phyloP scores from a whole-genome alignment of 768 basidiomycete species.

The Austroboletus festivus region DNA sequence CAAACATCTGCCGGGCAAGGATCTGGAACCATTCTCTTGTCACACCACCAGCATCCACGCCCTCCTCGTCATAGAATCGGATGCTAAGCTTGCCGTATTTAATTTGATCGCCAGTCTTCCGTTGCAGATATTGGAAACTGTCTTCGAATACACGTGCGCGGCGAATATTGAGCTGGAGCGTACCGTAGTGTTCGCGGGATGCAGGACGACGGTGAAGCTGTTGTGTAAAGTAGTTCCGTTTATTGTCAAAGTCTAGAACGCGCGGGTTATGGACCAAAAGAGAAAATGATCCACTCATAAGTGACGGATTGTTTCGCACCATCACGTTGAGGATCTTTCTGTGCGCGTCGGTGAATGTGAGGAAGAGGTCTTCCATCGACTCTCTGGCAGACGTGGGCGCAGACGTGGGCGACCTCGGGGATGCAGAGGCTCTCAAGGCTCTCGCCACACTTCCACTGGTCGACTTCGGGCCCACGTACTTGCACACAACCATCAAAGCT shows the following conservation, averaged over 20 bases:
- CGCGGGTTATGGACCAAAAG: slow-evolving; percentile 93
- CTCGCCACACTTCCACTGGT: slow-evolving; percentile 44
- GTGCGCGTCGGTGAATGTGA: slow-evolving; percentile 90
- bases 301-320: slow-evolving; percentile 96
- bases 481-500: slow-evolving; percentile 97
- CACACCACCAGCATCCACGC: slow-evolving; percentile 97
- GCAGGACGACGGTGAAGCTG: slow-evolving; percentile 84
- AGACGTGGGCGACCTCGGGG: slow-evolving; percentile 66
- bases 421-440: slow-evolving; percentile 58
- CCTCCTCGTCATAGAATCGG: slow-evolving; percentile 95
- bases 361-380: slow-evolving; percentile 87
- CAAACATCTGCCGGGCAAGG: slow-evolving; percentile 97
- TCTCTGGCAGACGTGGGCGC: slow-evolving; percentile 68
- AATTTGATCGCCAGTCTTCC: slow-evolving; percentile 92
- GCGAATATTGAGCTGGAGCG: slow-evolving; percentile 86
- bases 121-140: slow-evolving; percentile 88
- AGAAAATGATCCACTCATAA: slow-evolving; percentile 98
- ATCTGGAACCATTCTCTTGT: slow-evolving; percentile 99
- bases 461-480: slow-evolving; percentile 77
- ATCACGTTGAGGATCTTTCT: slow-evolving; percentile 93
- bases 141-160: slow-evolving; percentile 94
- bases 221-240: slow-evolving; percentile 93
- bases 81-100: slow-evolving; percentile 97
- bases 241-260: slow-evolving; percentile 99
- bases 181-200: slow-evolving; percentile 74